Conservation (phyloP, 2,329 filamentous ascomycete species). For the Curvularia lunata region DNA sequence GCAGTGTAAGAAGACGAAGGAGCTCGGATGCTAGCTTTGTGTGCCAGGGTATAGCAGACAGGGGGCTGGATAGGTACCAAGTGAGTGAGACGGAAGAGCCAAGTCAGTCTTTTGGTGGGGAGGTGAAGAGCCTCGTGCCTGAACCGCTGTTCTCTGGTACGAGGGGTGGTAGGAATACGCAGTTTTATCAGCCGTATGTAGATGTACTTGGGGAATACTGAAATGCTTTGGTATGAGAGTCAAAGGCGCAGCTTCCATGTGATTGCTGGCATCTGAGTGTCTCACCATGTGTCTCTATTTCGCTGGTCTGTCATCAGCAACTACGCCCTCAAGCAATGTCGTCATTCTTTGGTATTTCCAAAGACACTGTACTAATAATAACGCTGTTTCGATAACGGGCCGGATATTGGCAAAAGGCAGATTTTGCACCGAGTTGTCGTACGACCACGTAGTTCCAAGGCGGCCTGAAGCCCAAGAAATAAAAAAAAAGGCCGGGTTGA, state of each 20-base stretch:
- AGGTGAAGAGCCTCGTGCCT: slow-evolving; percentile 9
- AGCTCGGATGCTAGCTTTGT: slow-evolving; percentile 30
- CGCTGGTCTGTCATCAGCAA: background rate
- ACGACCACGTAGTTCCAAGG: slow-evolving; percentile 7
- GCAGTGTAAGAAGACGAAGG: slow-evolving; percentile 15
- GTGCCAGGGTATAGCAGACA: slow-evolving; percentile 26
- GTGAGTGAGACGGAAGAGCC: background rate
- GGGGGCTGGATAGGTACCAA: slow-evolving; percentile 5
- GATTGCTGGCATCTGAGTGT: background rate
- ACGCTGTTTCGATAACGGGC: background rate
- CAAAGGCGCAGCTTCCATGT: background rate
- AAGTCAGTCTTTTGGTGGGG: background rate
- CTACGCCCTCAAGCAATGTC: background rate
- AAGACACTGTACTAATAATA: slow-evolving; percentile 13
- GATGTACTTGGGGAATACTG: slow-evolving; percentile 25
- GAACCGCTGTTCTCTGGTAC: slow-evolving; percentile 17
- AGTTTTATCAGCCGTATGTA: slow-evolving; percentile 25
- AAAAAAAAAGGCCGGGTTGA: slow-evolving; percentile 4
- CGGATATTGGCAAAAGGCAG: slow-evolving; percentile 8
- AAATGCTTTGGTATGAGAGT: background rate
- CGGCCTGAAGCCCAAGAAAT: slow-evolving; percentile 10
- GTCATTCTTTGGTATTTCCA: background rate
- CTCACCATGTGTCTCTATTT: background rate
- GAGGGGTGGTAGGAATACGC: slow-evolving; percentile 14
- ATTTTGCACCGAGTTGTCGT: slow-evolving; percentile 4